phyloP scores from a whole-genome alignment of 352 stramenopile species.

The Globisporangium radiosum region DNA sequence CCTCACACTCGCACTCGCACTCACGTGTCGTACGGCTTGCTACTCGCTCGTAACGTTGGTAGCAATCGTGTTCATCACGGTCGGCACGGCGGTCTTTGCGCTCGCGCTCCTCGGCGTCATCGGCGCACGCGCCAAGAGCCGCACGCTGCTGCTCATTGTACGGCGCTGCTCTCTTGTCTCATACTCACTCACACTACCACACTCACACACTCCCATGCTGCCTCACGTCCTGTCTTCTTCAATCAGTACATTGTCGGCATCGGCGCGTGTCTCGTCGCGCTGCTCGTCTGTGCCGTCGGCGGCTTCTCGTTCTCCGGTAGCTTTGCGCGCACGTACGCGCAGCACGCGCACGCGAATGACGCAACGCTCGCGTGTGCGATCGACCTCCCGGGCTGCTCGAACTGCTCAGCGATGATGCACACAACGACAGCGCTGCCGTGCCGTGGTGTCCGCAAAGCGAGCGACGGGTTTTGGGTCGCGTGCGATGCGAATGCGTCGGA shows the following conservation, averaged over 20 bases:
- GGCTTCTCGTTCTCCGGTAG: conserved; percentile 66
- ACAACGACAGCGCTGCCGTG: conserved; percentile 23
- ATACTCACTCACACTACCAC: neutral
- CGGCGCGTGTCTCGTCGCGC: conserved; percentile 40
- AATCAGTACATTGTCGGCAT: conserved; percentile 72
- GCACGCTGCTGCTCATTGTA: conserved; percentile 73
- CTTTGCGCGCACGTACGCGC: conserved; percentile 45
- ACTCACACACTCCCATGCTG: neutral
- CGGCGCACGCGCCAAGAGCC: conserved; percentile 62
- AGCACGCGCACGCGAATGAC: conserved; percentile 22
- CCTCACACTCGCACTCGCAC: too few relatives aligned
- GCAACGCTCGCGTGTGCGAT: conserved; percentile 61
- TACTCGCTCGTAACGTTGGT: neutral
- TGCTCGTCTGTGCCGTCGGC: conserved; percentile 53
- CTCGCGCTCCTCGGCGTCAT: conserved; percentile 64
- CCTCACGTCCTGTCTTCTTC: neutral
- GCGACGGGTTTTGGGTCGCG: conserved; percentile 32
- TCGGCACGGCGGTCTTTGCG: conserved; percentile 58
- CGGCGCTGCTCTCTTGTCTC: conserved; percentile 7
- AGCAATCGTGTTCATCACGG: conserved; percentile 68
- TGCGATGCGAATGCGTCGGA: conserved; percentile 22
- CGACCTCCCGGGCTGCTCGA: conserved; percentile 57
- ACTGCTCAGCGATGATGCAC: conserved; percentile 41
- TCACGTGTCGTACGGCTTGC: neutral
- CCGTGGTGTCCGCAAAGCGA: conserved; percentile 30